phyloP scores from a whole-genome alignment of 257 asterid genomes.

The Capsicum rhomboideum region DNA sequence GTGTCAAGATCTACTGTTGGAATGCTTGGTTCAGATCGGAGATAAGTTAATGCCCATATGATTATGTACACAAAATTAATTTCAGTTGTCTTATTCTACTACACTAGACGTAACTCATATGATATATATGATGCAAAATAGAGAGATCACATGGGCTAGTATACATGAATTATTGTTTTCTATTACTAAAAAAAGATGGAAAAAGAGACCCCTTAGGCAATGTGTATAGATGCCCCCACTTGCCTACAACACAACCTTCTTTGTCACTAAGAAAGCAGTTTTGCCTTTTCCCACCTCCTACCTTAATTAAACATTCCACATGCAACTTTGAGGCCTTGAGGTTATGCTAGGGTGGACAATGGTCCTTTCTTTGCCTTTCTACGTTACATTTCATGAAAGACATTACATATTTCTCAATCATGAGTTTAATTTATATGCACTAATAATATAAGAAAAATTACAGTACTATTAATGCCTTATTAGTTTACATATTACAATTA shows the following conservation, averaged over 20 bases:
- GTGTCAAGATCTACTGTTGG: not conserved
- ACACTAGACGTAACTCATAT: not conserved
- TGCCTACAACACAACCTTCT: not conserved
- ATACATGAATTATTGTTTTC: not conserved
- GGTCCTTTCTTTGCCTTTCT: not conserved
- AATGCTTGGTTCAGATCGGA: no score
- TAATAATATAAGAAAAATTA: no score
- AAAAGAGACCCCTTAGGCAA: not conserved
- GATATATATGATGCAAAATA: not conserved
- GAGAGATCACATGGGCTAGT: not conserved
- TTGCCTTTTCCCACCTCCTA: not conserved
- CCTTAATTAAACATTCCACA: slow-evolving; percentile 19
- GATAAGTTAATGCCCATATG: not conserved
- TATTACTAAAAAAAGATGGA: not conserved
- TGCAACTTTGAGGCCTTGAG: slow-evolving; percentile 1
- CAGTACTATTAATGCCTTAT: no score
- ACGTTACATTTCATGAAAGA: not conserved
- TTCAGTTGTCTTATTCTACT: not conserved
- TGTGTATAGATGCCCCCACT: not conserved
- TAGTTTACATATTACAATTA: no score
- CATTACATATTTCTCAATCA: not conserved
- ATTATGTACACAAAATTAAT: not conserved
- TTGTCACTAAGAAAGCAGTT: not conserved
- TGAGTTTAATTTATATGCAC: no score
- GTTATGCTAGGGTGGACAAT: not conserved